A percentile compares a stretch with the other conserved stretches of the same genome.
These are phyloP conservation scores for Letharia lupina DNA, from an alignment of 495 filamentous ascomycete genomes.

Conservation along the genomic window DNA sequence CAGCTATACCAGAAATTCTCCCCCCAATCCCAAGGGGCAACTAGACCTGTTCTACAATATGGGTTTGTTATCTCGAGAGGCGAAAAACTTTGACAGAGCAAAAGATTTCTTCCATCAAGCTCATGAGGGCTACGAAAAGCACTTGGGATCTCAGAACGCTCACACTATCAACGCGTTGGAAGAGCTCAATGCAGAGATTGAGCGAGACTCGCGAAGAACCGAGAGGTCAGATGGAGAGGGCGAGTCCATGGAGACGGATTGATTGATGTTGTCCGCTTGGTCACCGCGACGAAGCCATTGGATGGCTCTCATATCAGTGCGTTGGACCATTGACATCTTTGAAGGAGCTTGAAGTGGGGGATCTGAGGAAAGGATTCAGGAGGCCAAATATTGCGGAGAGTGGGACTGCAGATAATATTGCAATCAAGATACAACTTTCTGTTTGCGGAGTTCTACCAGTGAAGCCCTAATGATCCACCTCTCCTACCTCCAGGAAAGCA, in stretches of 20 bases:
- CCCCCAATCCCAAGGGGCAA: background rate
- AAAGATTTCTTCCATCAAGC: background rate
- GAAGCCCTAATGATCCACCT: no score
- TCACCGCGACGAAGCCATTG: background rate
- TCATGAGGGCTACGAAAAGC: background rate
- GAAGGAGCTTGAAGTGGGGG: no score
- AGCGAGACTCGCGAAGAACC: background rate
- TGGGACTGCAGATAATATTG: no score
- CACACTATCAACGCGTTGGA: background rate
- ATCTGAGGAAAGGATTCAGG: no score
- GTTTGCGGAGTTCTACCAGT: no score
- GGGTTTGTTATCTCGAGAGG: background rate
- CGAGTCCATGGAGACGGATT: background rate
- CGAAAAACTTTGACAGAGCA: background rate
- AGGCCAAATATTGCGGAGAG: no score
- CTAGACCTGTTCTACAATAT: background rate
- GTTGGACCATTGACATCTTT: no score
- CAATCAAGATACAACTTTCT: no score
- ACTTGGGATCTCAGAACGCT: background rate
- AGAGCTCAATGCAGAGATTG: background rate
- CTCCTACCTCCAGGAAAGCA: no score
- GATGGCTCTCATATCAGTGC: no score
- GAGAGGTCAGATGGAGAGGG: background rate
- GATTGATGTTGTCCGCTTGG: background rate
- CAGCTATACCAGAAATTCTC: constrained; percentile 21